Base-by-base conservation (phyloP, 108 stramenopile species). In the Chaetoceros tenuissimus region DNA sequence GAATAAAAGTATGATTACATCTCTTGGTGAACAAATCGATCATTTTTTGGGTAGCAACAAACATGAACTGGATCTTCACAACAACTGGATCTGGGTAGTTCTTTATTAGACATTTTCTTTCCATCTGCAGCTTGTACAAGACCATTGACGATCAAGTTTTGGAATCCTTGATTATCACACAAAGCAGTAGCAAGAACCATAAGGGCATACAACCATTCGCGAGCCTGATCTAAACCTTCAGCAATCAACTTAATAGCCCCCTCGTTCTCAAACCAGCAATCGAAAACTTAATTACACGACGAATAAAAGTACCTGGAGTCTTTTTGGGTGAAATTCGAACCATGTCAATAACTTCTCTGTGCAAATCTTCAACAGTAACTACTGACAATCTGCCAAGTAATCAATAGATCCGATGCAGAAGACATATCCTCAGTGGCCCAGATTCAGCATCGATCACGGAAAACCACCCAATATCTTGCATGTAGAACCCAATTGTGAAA, bases 171-270 rank as follows among this genome's bases (percentile, higher is more conserved):
- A 59, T 96, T 78, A 60, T 94, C 95, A 70, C 98, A 99, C 13
- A 99, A 84, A 1, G 97, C 97, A 23, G 99, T 98, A 24, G 94
- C 89, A 19, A 99, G 69, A n/a, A 99, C 97, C 95, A 98, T 98
- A 24, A 99, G 78, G 0, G 99, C 98, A 80, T 99, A 99, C 65
- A 99, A 99, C 99, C 99, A 99, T n/a, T 98, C 99, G 45, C 99
- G 92, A 20, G 99, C 98, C 71, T 99, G 99, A 78, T 99, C 99
- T 29, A 99, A 80, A 18, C 99, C 99, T 82, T 99, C 99, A 18
- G 99, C 99, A 74, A 99, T 98, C 55, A 99, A 99, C 65, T 99
- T 97, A 17, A 98, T 98, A 3, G 99, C 98, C 67, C 98, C 98
- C 48, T 87, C 86, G 10, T 88, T 83, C 80, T 99, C 99, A 62